Conservation (phyloP, 345 rosid species). For the Lepidium africanum region DNA sequence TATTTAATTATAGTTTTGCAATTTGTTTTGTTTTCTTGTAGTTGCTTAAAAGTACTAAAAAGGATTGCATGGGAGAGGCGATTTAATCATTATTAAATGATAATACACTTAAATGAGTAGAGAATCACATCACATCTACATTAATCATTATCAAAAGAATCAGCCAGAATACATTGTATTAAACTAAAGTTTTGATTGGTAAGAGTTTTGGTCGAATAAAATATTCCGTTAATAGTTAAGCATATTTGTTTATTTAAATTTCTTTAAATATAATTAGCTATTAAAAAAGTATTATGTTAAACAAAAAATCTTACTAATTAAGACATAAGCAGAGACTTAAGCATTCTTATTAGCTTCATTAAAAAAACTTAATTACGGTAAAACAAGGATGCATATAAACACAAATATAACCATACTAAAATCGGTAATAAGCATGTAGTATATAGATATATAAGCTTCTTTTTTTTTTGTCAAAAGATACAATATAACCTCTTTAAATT, state of each 20-base stretch:
- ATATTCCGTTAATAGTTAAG: no score
- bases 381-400: no score
- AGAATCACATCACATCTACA: neutral
- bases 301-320: neutral
- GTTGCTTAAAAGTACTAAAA: neutral
- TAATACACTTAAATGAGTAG: neutral
- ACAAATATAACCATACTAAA: no score
- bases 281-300: no score
- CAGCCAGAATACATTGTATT: neutral
- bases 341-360: neutral
- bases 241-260: no score
- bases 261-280: no score
- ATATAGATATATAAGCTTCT: no score
- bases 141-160: neutral
- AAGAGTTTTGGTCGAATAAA: no score
- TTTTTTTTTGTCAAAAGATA: no score
- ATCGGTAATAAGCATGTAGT: no score
- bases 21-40: neutral
- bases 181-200: neutral
- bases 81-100: neutral
- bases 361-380: no score
- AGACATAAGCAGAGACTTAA: neutral
- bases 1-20: neutral
- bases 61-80: neutral
- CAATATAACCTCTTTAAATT: no score